phyloP scores from a whole-genome alignment of 371 early-diverging fungal species.

The Syncephalis fuscata region DNA sequence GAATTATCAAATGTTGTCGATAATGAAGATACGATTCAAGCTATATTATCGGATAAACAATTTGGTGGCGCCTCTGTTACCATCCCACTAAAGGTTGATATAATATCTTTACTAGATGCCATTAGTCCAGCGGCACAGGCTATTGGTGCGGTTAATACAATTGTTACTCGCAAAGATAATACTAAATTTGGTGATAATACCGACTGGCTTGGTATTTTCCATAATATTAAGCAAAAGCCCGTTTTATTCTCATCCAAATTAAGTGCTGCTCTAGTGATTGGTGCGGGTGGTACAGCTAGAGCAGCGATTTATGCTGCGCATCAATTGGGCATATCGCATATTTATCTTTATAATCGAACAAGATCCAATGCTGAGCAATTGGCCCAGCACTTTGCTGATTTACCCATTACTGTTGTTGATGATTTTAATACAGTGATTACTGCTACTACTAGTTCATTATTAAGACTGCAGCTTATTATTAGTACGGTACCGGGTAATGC shows the following conservation, averaged over 20 bases:
- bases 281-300: conserved; percentile 93
- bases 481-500: conserved; percentile 75
- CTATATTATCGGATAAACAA: conserved; percentile 26
- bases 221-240: not conserved
- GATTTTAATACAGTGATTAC: conserved; percentile 7
- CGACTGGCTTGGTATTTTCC: conserved; percentile 80
- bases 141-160: conserved; percentile 91
- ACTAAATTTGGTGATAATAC: conserved; percentile 73
- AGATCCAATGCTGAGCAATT: conserved; percentile 49
- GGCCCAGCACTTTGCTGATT: conserved; percentile 37
- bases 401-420: conserved; percentile 12
- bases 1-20: conserved; percentile 44
- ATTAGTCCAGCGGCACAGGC: conserved; percentile 56
- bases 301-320: conserved; percentile 82
- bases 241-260: not conserved
- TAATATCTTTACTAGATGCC: conserved; percentile 51
- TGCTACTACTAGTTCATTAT: not conserved
- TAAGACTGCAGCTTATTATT: conserved; percentile 20
- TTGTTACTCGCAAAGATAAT: conserved; percentile 22
- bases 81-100: conserved; percentile 80
- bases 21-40: conserved; percentile 33
- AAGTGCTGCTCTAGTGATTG: conserved; percentile 55
- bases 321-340: conserved; percentile 42
- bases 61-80: conserved; percentile 95
- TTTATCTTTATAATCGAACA: conserved; percentile 83